phyloP scores from a whole-genome alignment of 495 filamentous ascomycete species.

The Penicillium soppii region DNA sequence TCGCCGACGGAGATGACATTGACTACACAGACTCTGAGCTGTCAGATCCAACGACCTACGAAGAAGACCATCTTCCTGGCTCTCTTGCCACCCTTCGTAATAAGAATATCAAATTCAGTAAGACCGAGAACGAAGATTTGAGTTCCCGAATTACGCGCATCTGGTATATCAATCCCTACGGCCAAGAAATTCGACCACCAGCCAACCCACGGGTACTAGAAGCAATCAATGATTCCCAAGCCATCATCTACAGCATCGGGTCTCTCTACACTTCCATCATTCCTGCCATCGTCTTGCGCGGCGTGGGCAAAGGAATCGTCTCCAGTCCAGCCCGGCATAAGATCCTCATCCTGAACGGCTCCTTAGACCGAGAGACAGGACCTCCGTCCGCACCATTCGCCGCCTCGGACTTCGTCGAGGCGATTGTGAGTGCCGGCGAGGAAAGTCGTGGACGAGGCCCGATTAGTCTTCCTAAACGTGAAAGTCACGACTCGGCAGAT shows the following conservation, averaged over 20 bases:
- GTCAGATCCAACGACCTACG: constrained; percentile 42
- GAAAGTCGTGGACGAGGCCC: constrained; percentile 40
- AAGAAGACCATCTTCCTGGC: constrained; percentile 88
- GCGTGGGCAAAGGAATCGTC: constrained; percentile 41
- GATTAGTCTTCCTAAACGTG: constrained; percentile 1
- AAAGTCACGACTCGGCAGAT: neutral
- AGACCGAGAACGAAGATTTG: constrained; percentile 68
- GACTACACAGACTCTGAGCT: constrained; percentile 70
- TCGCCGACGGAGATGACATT: constrained; percentile 44
- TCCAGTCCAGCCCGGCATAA: constrained; percentile 58
- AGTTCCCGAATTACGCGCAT: constrained; percentile 74
- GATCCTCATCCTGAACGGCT: constrained; percentile 83
- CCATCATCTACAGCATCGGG: constrained; percentile 87
- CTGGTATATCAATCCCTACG: constrained; percentile 98
- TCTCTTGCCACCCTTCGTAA: constrained; percentile 75
- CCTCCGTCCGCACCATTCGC: constrained; percentile 57
- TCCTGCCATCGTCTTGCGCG: constrained; percentile 56
- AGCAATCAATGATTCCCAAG: constrained; percentile 58
- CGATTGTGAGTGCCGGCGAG: constrained; percentile 65
- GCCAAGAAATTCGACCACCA: constrained; percentile 77
- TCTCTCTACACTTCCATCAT: constrained; percentile 81
- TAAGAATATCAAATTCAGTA: constrained; percentile 77
- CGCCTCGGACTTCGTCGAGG: constrained; percentile 74
- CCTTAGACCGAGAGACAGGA: constrained; percentile 81
- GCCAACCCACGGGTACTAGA: constrained; percentile 78